These are phyloP conservation scores for Sporothrix mexicana DNA, from an alignment of 2,329 filamentous ascomycete genomes.

Conservation along the genomic window DNA sequence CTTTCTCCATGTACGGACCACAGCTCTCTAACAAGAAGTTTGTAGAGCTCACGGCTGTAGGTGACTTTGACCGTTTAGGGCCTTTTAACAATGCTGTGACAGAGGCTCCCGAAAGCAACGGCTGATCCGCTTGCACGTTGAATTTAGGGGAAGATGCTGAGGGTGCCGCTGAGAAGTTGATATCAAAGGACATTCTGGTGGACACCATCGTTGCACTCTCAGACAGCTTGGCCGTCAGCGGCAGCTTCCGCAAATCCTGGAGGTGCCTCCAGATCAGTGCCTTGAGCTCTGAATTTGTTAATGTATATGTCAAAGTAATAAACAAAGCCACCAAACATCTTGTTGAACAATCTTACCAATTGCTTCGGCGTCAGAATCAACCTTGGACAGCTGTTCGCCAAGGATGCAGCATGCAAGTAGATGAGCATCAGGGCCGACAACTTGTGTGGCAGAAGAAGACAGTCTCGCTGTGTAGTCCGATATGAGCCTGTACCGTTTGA, in stretches of 20 bases:
- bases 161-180: background rate
- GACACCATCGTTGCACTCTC: background rate
- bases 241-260: background rate
- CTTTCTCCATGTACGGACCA: slow-evolving; percentile 77
- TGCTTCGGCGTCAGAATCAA: background rate
- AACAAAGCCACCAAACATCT: background rate
- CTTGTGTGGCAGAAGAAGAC: slow-evolving; percentile 43
- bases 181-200: background rate
- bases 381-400: slow-evolving; percentile 29
- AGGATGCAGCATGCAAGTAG: slow-evolving; percentile 49
- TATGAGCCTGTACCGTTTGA: slow-evolving; percentile 55
- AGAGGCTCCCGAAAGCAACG: background rate
- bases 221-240: background rate
- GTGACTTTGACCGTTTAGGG: background rate
- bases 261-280: slow-evolving; percentile 4
- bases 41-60: slow-evolving; percentile 11
- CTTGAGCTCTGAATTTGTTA: background rate
- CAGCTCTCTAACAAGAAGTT: slow-evolving; percentile 72
- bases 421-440: slow-evolving; percentile 45
- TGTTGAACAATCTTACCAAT: background rate
- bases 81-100: background rate
- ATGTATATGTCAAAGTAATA: background rate
- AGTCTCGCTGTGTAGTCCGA: slow-evolving; percentile 55
- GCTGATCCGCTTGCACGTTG: background rate
- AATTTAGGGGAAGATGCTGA: background rate